These are phyloP conservation scores for Camellia oleifera DNA, from an alignment of 179 eudicot genomes.

Conservation along the genomic window DNA sequence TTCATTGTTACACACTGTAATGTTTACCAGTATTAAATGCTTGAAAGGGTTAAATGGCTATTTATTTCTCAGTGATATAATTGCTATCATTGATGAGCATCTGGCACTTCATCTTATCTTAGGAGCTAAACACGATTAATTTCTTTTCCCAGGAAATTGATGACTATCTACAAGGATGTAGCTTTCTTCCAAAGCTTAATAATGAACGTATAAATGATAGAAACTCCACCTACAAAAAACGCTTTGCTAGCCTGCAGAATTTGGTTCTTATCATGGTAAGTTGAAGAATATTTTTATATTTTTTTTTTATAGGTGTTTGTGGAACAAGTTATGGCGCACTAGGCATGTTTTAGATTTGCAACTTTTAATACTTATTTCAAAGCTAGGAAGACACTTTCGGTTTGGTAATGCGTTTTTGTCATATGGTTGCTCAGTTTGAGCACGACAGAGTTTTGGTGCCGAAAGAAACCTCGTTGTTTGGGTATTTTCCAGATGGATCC, in stretches of 20 bases:
- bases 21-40: neutral
- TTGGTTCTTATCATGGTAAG: constrained; percentile 66
- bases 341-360: too few relatives aligned
- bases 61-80: neutral
- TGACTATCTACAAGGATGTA: constrained; percentile 46
- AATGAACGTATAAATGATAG: constrained; percentile 36
- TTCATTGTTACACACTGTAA: neutral
- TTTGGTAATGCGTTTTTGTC: constrained; percentile 10
- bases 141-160: constrained; percentile 37
- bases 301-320: neutral
- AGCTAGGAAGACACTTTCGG: neutral
- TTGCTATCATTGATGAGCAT: neutral
- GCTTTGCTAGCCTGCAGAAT: constrained; percentile 54
- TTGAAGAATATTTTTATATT: neutral
- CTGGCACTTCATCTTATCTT: neutral
- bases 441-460: constrained; percentile 55
- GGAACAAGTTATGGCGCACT: neutral
- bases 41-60: neutral
- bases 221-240: constrained; percentile 56
- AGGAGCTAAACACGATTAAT: neutral
- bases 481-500: constrained; percentile 54
- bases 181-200: constrained; percentile 57
- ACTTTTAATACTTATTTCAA: too few relatives aligned
- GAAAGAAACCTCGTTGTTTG: constrained; percentile 66
- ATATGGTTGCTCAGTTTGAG: constrained; percentile 42